Evolutionary conservation across 1,284 basidiomycete species (phyloP).

Genomic region (Thecaphora thlaspeos): DNA sequence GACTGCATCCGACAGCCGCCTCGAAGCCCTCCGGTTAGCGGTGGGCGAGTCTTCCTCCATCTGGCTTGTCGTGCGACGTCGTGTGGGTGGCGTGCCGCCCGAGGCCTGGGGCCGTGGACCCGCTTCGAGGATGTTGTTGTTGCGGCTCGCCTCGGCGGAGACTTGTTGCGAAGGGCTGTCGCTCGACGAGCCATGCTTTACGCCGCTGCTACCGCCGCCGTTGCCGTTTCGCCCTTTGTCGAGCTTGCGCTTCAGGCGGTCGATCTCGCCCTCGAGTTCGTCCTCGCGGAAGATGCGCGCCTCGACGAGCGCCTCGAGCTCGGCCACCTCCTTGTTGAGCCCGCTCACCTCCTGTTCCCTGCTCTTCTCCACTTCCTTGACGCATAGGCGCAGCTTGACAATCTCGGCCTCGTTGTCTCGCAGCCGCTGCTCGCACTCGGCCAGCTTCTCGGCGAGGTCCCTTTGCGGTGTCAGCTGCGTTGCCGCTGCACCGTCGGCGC

Average conservation of each 20-base stretch:
- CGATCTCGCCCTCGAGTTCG: slow-evolving; percentile 42
- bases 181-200: too few species aligned
- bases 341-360: slow-evolving; percentile 41
- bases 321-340: slow-evolving; percentile 44
- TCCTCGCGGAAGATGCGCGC: slow-evolving; percentile 50
- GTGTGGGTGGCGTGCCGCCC: too few species aligned
- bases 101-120: too few species aligned
- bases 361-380: slow-evolving; percentile 50
- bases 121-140: too few species aligned
- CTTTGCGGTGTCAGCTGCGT: slow-evolving; percentile 39
- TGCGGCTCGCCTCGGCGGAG: too few species aligned
- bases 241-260: slow-evolving; percentile 24
- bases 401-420: slow-evolving; percentile 62
- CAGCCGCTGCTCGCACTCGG: slow-evolving; percentile 32
- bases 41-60: not conserved
- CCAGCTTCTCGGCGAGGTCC: slow-evolving; percentile 33
- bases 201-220: too few species aligned
- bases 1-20: not conserved
- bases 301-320: slow-evolving; percentile 50
- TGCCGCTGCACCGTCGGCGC: slow-evolving; percentile 56
- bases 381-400: slow-evolving; percentile 43
- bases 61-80: not conserved
- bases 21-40: not conserved
- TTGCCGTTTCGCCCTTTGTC: slow-evolving; percentile 5
- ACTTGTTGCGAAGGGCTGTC: too few species aligned